Base-by-base conservation (phyloP, 371 early-diverging fungal genomes). In the Rhizopus microsporus region DNA sequence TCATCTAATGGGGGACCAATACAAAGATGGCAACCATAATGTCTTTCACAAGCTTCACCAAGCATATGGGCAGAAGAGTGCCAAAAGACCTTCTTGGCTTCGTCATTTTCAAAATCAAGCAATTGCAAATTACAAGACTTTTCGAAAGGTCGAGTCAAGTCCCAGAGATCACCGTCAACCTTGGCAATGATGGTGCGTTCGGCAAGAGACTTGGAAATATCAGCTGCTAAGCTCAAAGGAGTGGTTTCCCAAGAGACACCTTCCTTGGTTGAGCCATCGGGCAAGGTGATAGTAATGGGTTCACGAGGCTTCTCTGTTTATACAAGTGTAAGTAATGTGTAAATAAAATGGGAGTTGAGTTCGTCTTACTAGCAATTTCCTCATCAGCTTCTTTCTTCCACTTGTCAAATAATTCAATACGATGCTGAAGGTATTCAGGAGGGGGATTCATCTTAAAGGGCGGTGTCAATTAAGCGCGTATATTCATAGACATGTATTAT, bases 21-120 rank as follows among this genome's bases (percentile, higher is more conserved):
- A 77, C 98, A 98, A 56, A 99, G 88, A 63, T 95, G 92, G 78
- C 95, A 93, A 54, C 94, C 97, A 69, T 92, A 97, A 81, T 97
- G 95, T 67, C 87, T 87, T 76, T 95, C 97, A 68, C 96, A 94
- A 31, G 99, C 98, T 72, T 98, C 97, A 57, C 99, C 99, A 50
- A 99, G 80, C 69, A 99, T 89, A 78, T 99, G 99, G 3, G 99
- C 99, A 67, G 95, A 94, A n/a, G 98, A 97, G 75, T 99, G 99
- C 99, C 99, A 99, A 77, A 97, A 99, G 12, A 99, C 99, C 69
- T 84, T 82, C 75, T 93, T 91, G 72, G 93, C 99, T 60, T 98
- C 98, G 29, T 89, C 87, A 51, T 91, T 73, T 42, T 98, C 98
- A 85, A 99, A 99, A 62, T 95, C 97, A 31, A 99, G 77, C 39